phyloP scores from a whole-genome alignment of 2,329 filamentous ascomycete genomes.

The Anthostomella pinea region DNA sequence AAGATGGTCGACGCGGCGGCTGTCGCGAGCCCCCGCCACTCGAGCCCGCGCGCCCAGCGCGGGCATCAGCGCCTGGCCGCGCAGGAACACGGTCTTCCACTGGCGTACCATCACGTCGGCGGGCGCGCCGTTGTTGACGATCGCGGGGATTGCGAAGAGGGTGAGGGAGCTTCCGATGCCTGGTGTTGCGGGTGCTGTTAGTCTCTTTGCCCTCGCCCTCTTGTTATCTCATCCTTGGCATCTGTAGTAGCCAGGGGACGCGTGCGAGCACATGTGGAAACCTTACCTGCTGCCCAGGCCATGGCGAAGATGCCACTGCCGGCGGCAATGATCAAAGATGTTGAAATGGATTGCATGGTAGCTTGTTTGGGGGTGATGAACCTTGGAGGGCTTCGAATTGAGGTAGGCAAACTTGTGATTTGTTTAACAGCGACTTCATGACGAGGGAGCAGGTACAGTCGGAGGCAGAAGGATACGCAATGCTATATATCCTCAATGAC shows the following conservation, averaged over 20 bases:
- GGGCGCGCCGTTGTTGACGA: conserved; percentile 16
- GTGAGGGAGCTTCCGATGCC: conserved; percentile 19
- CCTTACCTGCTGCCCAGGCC: conserved; percentile 8
- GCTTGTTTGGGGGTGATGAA: no score
- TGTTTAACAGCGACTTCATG: no score
- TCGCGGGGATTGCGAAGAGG: conserved; percentile 16
- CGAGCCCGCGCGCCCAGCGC: conserved; percentile 13
- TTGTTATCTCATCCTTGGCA: conserved; percentile 3
- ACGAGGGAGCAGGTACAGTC: no score
- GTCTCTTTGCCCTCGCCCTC: not conserved
- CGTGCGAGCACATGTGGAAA: conserved; percentile 2
- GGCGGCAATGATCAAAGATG: not conserved
- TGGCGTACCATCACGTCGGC: conserved; percentile 21
- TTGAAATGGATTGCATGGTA: no score
- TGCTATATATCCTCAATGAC: no score
- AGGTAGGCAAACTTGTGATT: no score
- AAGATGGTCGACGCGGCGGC: conserved; percentile 20
- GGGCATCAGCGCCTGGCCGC: conserved; percentile 17
- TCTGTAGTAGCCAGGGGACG: not conserved
- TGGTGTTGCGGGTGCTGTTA: conserved; percentile 4
- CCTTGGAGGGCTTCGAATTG: no score
- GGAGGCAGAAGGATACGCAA: no score
- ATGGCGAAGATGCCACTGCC: not conserved
- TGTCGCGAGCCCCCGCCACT: conserved; percentile 25
- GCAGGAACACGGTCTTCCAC: conserved; percentile 19